phyloP scores from a whole-genome alignment of 2,329 filamentous ascomycete genomes.

The Pseudopithomyces chartarum region DNA sequence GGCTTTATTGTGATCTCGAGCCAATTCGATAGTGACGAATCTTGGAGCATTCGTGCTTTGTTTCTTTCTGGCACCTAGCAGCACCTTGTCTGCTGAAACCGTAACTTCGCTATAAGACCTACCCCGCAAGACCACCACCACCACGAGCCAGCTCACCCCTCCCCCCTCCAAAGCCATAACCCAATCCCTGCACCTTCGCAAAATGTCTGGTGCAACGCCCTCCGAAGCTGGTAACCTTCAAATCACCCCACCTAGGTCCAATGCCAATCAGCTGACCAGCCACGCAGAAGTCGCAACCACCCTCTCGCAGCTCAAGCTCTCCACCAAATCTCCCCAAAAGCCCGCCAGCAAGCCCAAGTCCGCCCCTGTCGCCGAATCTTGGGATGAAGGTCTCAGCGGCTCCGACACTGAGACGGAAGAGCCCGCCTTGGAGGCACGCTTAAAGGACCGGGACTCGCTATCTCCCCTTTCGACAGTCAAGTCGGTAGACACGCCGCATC shows the following conservation, averaged over 20 bases:
- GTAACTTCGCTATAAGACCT: neutral
- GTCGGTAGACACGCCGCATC: constrained; percentile 33
- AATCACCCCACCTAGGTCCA: neutral
- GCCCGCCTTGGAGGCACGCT: constrained; percentile 38
- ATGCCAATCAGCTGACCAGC: constrained; percentile 3
- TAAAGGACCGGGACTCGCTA: constrained; percentile 15
- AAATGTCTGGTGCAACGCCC: constrained; percentile 27
- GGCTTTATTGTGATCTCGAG: no score
- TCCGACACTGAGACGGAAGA: constrained; percentile 41
- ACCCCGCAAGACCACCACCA: constrained; percentile 7
- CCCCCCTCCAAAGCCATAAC: neutral
- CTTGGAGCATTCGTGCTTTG: neutral
- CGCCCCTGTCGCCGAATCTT: constrained; percentile 67
- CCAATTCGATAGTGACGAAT: neutral
- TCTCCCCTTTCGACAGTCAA: constrained; percentile 24
- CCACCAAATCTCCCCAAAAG: constrained; percentile 37
- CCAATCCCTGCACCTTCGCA: constrained; percentile 2
- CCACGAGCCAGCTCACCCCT: neutral
- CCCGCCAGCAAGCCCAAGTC: constrained; percentile 39
- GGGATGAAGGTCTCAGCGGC: constrained; percentile 71
- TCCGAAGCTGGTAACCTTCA: constrained; percentile 29
- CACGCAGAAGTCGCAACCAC: constrained; percentile 42
- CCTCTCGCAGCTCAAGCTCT: constrained; percentile 44
- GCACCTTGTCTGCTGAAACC: neutral
- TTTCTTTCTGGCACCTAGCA: neutral